Evolutionary conservation across 192 early-diverging fungal species (phyloP), one percentile per base, ranked within the genome.

Genomic region (Coemansia sp.): DNA sequence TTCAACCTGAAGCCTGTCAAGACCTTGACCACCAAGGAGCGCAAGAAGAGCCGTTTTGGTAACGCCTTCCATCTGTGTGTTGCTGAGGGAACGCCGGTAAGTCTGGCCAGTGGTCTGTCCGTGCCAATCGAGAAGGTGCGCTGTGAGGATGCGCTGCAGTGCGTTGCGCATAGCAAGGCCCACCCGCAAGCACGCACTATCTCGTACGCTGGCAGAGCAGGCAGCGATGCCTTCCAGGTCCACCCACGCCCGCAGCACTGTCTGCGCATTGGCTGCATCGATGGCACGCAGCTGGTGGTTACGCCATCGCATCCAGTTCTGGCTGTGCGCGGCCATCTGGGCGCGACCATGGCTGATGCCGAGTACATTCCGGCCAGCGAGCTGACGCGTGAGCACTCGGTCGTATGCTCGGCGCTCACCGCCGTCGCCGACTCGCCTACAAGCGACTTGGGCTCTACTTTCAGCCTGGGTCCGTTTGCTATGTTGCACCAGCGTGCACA

Each of bases 1-100:
- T 99, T 99, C 65, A 97, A 96, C 68, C 81, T 99, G 34, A 99
- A 99, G 66, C 97, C 97, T 5, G 89, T 97, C 59, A 95, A 95
- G 77, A 99, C 97, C 25, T 81, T 99, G 30, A 99, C 97, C 5
- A 99, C 97, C 11, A 99, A 99, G 78, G 97, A 99, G 69, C 83
- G 97, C 51, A 99, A 99, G 63, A 99, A 97, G 79, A 94, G 92
- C 11, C 87, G 97, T 7, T 97, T 99, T 65, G 97, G 97, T 51
- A 96, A 97, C 53, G 91, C 96, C 2, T 97, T 97, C 80, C 95
- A 98, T 58, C 73, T 94, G 71, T 85, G 83, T 36, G 52, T 79
- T 20, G 77, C 77, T 6, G 58, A 55, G 20, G 77, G 77, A 11
- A 79, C 77, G 11, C 63, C 64, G 4, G 70, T 79, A 30, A 59